Evolutionary conservation across 2,329 filamentous ascomycete species (phyloP).

Genomic region (Ophiostoma sp.): DNA sequence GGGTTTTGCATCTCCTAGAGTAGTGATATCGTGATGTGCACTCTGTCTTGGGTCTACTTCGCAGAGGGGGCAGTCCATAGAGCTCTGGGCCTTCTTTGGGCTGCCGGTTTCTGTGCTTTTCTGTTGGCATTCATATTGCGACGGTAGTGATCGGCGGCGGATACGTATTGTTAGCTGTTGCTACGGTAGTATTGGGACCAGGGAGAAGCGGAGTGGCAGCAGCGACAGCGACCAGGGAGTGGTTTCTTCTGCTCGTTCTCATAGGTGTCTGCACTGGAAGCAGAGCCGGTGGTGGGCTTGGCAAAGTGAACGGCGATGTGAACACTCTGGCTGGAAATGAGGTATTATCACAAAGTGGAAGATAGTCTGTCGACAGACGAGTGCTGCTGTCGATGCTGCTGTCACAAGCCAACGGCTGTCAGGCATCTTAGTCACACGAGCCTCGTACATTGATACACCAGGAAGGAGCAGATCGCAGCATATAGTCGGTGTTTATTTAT

Average conservation of each 20-base stretch:
- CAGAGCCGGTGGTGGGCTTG: neutral
- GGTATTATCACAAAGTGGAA: neutral
- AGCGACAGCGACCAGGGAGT: neutral
- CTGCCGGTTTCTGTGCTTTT: neutral
- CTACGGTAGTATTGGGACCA: conserved; percentile 2
- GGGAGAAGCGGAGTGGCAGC: conserved; percentile 1
- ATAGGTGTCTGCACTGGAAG: neutral
- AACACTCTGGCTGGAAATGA: neutral
- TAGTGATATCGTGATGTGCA: conserved; percentile 18
- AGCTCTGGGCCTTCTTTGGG: conserved; percentile 7
- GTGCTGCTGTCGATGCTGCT: neutral
- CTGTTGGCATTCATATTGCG: conserved; percentile 8
- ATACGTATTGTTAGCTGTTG: neutral
- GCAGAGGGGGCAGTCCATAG: too few relatives aligned
- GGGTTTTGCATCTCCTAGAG: neutral
- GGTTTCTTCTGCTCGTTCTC: conserved; percentile 8
- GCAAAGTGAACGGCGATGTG: neutral
- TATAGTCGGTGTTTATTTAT: neutral
- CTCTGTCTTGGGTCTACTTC: conserved; percentile 14
- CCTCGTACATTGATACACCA: neutral
- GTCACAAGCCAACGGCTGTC: conserved; percentile 5
- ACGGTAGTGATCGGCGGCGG: conserved; percentile 16
- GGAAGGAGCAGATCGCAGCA: neutral
- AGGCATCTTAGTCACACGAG: neutral
- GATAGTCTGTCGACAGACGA: neutral